Evolutionary conservation across 108 stramenopile species (phyloP).

Genomic region (Pseudonitzschia multistriata): DNA sequence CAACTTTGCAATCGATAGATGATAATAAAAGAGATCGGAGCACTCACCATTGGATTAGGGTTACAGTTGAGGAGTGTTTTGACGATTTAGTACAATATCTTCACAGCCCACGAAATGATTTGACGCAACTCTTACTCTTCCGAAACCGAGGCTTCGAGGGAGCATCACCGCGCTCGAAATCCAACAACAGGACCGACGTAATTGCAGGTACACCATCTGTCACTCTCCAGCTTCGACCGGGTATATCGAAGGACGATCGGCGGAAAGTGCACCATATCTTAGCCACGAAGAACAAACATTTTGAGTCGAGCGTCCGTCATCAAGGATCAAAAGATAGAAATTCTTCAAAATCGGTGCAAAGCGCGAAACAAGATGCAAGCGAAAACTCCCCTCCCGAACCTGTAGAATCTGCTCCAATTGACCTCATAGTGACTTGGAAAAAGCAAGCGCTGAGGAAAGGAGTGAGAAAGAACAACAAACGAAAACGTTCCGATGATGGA

Average conservation of each 20-base stretch:
- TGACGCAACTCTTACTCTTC: constrained; percentile 17
- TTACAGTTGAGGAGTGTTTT: constrained; percentile 49
- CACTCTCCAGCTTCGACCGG: constrained; percentile 45
- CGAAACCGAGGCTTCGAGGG: constrained; percentile 29
- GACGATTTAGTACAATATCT: constrained; percentile 54
- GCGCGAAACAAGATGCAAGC: not conserved
- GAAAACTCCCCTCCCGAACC: too few relatives aligned
- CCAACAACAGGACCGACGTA: not conserved
- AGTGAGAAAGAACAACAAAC: constrained; percentile 20
- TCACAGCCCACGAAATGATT: constrained; percentile 31
- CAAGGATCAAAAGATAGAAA: not conserved
- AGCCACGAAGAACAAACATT: constrained; percentile 42
- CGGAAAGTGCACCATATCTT: constrained; percentile 51
- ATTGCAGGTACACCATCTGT: not conserved
- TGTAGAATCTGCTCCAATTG: constrained; percentile 31
- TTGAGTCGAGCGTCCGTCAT: constrained; percentile 51
- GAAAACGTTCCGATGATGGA: constrained; percentile 27
- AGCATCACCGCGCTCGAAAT: not conserved
- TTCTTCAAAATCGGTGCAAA: not conserved
- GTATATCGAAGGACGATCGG: constrained; percentile 50
- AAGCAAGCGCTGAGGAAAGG: constrained; percentile 19
- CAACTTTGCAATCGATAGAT: not conserved
- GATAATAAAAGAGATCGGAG: not conserved
- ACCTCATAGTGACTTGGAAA: constrained; percentile 36
- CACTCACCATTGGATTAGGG: constrained; percentile 41